Evolutionary conservation across 2,329 filamentous ascomycete genomes (phyloP), one percentile per base, ranked within the genome.

Genomic region (Penicillium sp.): DNA sequence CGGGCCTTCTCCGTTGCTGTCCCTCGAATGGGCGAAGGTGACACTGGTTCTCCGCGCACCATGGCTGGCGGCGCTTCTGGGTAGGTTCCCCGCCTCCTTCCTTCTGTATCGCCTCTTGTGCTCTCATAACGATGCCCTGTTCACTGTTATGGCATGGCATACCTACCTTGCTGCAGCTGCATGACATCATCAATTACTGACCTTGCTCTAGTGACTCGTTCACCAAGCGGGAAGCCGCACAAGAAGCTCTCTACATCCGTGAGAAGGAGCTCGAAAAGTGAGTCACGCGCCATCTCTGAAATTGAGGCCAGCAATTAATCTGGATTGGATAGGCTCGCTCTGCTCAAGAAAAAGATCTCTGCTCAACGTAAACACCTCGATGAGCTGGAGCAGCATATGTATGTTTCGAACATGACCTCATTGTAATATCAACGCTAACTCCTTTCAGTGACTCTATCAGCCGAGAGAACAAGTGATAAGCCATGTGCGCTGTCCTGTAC

Each of bases 221-320:
- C 81, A 88, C 85, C 74, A 86, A 85, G 74, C 89, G 93, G 62
- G 93, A 98, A 74, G 81, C 85, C 68, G 91, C 91, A 58, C 79
- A 76, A 67, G 93, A 97, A 76, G 85, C 89, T 69, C 81, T 81
- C 60, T 87, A 86, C 73, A 89, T 98, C 74, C 82, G 82, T 64
- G 77, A 86, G 75, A 87, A 89, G 67, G 93, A 97, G 80, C 82
- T 83, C 74, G 84, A 90, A 76, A 96, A 95, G 88, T 75, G 64
- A 42, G 67, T 62, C 11, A 26, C 5, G 6, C 2, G 6, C 2
- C 3, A 20, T 6, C 13, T 13, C 14, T 14, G 23, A 34, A 18
- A 35, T n/a, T n/a, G 10, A 10, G 29, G 31, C 28, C 2, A 41
- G 10, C 4, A 13, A 37, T 49, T 56, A 50, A 58, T 27, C 22